A percentile compares a stretch with the other conserved stretches of the same genome.
These are phyloP conservation scores for Diplodia sapinea DNA, from an alignment of 2,329 filamentous ascomycete species.

Conservation along the genomic window DNA sequence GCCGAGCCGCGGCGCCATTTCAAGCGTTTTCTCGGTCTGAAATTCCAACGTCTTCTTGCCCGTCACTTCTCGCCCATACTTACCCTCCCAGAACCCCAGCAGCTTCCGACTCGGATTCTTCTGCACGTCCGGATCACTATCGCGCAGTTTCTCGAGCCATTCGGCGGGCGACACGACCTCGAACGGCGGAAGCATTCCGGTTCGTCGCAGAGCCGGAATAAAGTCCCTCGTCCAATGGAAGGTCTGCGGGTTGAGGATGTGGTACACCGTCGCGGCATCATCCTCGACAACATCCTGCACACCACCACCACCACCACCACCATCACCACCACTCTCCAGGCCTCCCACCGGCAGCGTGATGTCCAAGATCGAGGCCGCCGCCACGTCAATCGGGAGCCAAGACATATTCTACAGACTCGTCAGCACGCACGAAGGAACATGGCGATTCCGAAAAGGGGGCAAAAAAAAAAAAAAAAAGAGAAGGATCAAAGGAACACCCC, in stretches of 20 bases:
- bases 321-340: neutral
- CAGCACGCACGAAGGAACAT: neutral
- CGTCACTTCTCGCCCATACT: constrained; percentile 34
- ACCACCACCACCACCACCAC: too few species aligned
- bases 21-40: neutral
- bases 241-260: constrained; percentile 57
- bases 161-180: constrained; percentile 35
- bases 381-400: constrained; percentile 55
- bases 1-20: neutral
- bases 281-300: too few species aligned
- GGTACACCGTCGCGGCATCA: constrained; percentile 48
- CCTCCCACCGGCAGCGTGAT: neutral
- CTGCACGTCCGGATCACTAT: constrained; percentile 36
- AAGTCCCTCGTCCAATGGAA: constrained; percentile 62
- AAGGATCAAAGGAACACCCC: too few species aligned
- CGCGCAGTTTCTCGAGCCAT: constrained; percentile 39
- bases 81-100: constrained; percentile 40
- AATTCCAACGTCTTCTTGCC: neutral
- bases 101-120: constrained; percentile 41
- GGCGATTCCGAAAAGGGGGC: too few species aligned
- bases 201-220: constrained; percentile 55
- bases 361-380: constrained; percentile 35
- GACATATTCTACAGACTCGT: neutral
- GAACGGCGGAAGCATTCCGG: constrained; percentile 43
- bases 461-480: neutral